A percentile compares a stretch with the other conserved stretches of the same genome.
Conservation (phyloP, 2,329 filamentous ascomycete genomes). For the Cladosporium austrohemisphaericum region DNA sequence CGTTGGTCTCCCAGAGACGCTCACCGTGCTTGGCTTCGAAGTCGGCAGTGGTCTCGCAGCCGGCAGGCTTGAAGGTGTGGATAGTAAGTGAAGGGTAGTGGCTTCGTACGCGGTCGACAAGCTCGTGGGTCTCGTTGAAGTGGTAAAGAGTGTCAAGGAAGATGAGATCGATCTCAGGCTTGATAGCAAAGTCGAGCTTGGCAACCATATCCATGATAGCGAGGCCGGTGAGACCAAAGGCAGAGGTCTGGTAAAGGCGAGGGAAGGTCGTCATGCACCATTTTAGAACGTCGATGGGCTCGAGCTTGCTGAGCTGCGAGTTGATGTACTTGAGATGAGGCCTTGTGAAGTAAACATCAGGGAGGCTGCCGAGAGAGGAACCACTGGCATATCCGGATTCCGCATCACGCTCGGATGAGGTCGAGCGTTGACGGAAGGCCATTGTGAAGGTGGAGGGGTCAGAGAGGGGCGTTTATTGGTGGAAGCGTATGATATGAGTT, state of each 20-base stretch:
- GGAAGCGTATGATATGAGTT: not conserved
- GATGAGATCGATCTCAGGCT: constrained; percentile 49
- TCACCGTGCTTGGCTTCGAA: constrained; percentile 81
- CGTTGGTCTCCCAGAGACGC: constrained; percentile 77
- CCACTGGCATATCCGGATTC: constrained; percentile 86
- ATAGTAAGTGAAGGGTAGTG: constrained; percentile 76
- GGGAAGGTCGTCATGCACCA: constrained; percentile 92
- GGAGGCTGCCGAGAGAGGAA: constrained; percentile 60
- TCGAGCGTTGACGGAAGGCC: constrained; percentile 24
- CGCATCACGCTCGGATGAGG: constrained; percentile 38
- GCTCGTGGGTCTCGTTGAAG: constrained; percentile 48
- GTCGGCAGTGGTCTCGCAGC: constrained; percentile 65
- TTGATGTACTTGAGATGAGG: constrained; percentile 89
- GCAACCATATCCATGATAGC: constrained; percentile 65
- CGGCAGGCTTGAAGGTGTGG: constrained; percentile 86
- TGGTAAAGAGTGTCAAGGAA: constrained; percentile 54
- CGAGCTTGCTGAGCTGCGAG: constrained; percentile 78
- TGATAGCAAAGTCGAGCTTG: constrained; percentile 63
- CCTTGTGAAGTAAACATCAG: constrained; percentile 79
- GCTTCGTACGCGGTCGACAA: constrained; percentile 64
- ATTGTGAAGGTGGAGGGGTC: constrained; percentile 19
- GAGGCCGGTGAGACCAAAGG: constrained; percentile 50
- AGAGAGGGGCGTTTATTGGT: not conserved
- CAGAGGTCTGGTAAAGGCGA: constrained; percentile 63
- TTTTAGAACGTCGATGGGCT: constrained; percentile 83